Evolutionary conservation across 805 yeast species (phyloP), one percentile per base, ranked within the genome.

Genomic region (Nakazawaea holstii): DNA sequence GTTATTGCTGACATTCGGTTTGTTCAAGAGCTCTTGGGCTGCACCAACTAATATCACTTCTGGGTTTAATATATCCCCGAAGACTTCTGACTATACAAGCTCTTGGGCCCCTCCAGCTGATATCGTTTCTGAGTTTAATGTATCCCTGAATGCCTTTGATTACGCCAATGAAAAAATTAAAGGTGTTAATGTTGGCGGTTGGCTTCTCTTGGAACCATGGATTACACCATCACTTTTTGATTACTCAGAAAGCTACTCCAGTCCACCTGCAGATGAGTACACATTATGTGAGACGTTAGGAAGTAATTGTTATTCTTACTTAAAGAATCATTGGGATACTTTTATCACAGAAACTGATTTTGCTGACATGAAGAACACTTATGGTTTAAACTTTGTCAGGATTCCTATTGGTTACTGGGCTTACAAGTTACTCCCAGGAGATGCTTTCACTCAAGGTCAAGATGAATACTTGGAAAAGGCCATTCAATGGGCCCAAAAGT

Each of bases 361-460:
- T 52, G 55, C 60, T 20, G 66, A 69, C 36, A 82, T 82, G 33
- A 69, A 69, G 44, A 57, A 56, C 10, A 56, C 55, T 2, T 68
- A 66, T 54, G 88, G 87, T 0, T 73, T 84, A 52, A 82, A 84
- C 55, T 67, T 82, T 59, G 87, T 85, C 13, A 67, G 94, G 42
- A 73, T 86, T 35, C 94, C 94, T 0, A 75, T 85, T 42, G 92
- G 92, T 3, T 86, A 86, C 61, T 86, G 95, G 94, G 87, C 91
- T 1, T 82, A 82, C 64, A 72, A 70, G 46, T 63, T 63, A 39
- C 60, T 64, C 45, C 61, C 65, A 9, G 62, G 59, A 27, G 89
- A 84, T 60, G 86, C 87, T 0, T 84, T 80, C 55, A 80, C 80
- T 13, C 72, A 69, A 46, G 88, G 87, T 10, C 87, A 84, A 50